Evolutionary conservation across 768 basidiomycete genomes (phyloP).

Genomic region (Cystofilobasidium ferigula): DNA sequence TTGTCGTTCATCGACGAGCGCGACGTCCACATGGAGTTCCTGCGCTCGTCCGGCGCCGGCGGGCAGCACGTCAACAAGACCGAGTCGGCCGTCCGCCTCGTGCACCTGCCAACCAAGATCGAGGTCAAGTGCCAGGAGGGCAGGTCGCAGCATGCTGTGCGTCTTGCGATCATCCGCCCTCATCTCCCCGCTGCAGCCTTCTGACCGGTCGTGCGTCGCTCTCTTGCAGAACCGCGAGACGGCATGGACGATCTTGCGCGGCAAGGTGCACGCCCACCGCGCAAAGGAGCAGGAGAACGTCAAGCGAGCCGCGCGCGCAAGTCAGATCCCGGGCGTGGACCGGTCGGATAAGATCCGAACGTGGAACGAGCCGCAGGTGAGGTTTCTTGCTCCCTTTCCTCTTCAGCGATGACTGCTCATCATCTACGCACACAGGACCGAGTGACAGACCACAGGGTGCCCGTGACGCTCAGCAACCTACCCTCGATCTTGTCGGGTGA

Average conservation of each 20-base stretch:
- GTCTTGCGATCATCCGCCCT: conserved; percentile 17
- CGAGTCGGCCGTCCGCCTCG: conserved; percentile 89
- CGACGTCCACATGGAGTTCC: conserved; percentile 82
- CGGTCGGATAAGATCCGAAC: conserved; percentile 91
- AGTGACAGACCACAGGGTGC: conserved; percentile 84
- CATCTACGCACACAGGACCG: conserved; percentile 50
- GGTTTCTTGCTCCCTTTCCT: conserved; percentile 21
- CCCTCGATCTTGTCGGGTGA: conserved; percentile 43
- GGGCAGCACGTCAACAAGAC: conserved; percentile 98
- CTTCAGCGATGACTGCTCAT: neutral
- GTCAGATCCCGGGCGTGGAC: conserved; percentile 68
- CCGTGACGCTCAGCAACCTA: conserved; percentile 50
- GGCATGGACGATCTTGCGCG: conserved; percentile 79
- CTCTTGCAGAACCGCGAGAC: conserved; percentile 66
- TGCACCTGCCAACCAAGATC: conserved; percentile 83
- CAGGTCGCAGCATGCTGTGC: conserved; percentile 83
- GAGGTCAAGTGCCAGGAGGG: conserved; percentile 98
- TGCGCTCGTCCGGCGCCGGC: conserved; percentile 93
- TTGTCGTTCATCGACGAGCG: conserved; percentile 60
- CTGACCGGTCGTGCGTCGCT: neutral
- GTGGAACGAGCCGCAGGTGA: conserved; percentile 81
- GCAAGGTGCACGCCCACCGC: conserved; percentile 72
- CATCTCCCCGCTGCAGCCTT: neutral
- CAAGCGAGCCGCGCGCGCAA: conserved; percentile 57
- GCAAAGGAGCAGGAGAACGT: conserved; percentile 58